Conservation (phyloP, 352 stramenopile genomes). For the Phytophthora agathidicida region DNA sequence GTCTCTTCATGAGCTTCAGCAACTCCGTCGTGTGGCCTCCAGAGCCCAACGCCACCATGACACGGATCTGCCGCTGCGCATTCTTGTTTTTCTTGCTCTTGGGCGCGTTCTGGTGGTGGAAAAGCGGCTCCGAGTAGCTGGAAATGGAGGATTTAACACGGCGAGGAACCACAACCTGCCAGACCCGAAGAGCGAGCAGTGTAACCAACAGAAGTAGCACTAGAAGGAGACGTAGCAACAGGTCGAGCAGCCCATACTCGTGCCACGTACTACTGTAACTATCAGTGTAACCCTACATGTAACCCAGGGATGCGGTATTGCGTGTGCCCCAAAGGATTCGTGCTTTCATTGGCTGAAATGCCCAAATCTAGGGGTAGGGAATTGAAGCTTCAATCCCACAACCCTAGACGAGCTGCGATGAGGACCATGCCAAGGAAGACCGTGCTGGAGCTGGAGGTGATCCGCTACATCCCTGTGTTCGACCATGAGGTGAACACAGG, state of each 20-base stretch:
- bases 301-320: too few species aligned
- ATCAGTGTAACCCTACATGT: too few species aligned
- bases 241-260: constrained; percentile 27
- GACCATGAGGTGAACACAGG: too few species aligned
- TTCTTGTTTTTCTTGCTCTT: constrained; percentile 8
- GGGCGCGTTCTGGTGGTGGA: constrained; percentile 17
- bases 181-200: constrained; percentile 35
- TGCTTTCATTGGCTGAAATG: too few species aligned
- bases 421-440: too few species aligned
- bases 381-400: too few species aligned
- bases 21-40: constrained; percentile 96
- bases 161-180: constrained; percentile 34
- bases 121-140: constrained; percentile 26
- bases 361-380: too few species aligned
- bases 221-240: constrained; percentile 18
- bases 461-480: too few species aligned
- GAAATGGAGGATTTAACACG: constrained; percentile 25
- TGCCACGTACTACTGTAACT: too few species aligned
- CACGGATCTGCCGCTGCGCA: constrained; percentile 32
- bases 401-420: too few species aligned
- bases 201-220: constrained; percentile 23
- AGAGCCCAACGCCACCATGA: constrained; percentile 87
- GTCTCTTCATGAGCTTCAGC: constrained; percentile 90
- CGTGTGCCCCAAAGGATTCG: too few species aligned
- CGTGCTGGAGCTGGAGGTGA: too few species aligned